phyloP scores from a whole-genome alignment of 2,329 filamentous ascomycete species.

The Monascus ruber region DNA sequence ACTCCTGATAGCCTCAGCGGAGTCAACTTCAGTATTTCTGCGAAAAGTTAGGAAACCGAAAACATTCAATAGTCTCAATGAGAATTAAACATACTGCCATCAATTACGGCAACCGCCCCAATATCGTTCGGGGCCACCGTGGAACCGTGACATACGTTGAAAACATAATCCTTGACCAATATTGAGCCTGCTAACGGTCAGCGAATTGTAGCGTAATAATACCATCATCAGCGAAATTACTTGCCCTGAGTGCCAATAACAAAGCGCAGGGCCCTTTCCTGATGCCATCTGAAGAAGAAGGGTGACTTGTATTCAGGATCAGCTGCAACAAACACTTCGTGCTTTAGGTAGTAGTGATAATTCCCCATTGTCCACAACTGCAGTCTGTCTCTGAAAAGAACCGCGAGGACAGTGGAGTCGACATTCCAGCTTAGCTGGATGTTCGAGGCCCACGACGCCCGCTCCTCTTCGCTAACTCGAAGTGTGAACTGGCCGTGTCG shows the following conservation, averaged over 20 bases:
- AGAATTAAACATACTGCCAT: slow-evolving; percentile 48
- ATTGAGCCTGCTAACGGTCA: slow-evolving; percentile 31
- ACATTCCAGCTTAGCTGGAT: slow-evolving; percentile 75
- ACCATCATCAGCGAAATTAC: slow-evolving; percentile 7
- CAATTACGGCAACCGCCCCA: slow-evolving; percentile 71
- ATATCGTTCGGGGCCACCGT: slow-evolving; percentile 61
- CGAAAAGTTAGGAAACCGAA: slow-evolving; percentile 11
- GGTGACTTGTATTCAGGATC: slow-evolving; percentile 12
- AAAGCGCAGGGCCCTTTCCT: slow-evolving; percentile 67
- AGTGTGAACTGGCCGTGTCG: slow-evolving; percentile 92
- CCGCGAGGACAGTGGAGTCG: slow-evolving; percentile 81
- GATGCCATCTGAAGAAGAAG: slow-evolving; percentile 56
- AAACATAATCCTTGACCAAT: slow-evolving; percentile 55
- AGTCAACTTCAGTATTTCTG: slow-evolving; percentile 63
- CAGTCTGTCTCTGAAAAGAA: slow-evolving; percentile 61
- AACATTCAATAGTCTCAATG: background rate
- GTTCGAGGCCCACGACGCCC: slow-evolving; percentile 42
- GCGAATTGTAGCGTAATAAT: slow-evolving; percentile 5
- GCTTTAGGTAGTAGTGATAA: slow-evolving; percentile 97
- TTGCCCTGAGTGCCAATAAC: slow-evolving; percentile 43
- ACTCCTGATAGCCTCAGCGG: slow-evolving; percentile 74
- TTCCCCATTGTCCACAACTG: slow-evolving; percentile 97
- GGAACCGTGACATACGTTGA: slow-evolving; percentile 57
- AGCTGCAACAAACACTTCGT: slow-evolving; percentile 53
- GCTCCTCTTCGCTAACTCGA: slow-evolving; percentile 50